Evolutionary conservation across 805 yeast species (phyloP), one percentile per base, ranked within the genome.

Genomic region (Wickerhamomyces mucosus): DNA sequence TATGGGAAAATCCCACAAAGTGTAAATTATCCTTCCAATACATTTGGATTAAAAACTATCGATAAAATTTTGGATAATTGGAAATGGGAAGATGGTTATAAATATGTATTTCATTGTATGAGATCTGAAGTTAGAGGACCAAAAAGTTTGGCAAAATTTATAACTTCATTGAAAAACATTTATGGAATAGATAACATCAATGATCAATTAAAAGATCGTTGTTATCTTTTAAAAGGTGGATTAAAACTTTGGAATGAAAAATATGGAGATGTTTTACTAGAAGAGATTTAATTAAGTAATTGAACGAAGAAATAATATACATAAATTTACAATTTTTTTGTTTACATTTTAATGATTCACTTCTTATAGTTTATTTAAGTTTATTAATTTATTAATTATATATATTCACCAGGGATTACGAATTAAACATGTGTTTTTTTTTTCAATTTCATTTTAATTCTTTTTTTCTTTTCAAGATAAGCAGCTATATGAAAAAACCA

Each of bases 101-200:
- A 14, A 1, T 41, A 36, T 25, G 33, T 46, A 6, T 41, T 48
- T 32, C 51, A 48, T 25, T 46, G 51, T 21, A 46, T 46, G 50
- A 30, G 51, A 32, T 43, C 48, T 7, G 35, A 45, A 28, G 29
- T 27, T 6, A 22, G 51, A 18, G 50, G 50, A 7, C 51, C 51
- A 2, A 21, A 26, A 4, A 36, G 45, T 30, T 35, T 44, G 0
- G 26, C 27, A 19, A 30, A 21, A 21, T 37, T 45, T 13, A 18
- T 44, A 2, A 21, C 13, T 7, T 23, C 7, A 14, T 4, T 23
- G 7, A 23, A 6, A 21, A 21, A 14, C 13, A 7, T 21, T n/a
- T 6, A 12, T 7, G 24, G n/a, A 12, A 12, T 21, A 14, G 13
- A 21, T 12, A 12, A n/a, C 7, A 6, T 6, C 6, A 11, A 7